phyloP scores from a whole-genome alignment of 2,329 filamentous ascomycete genomes.

The Trichophyton equinum region DNA sequence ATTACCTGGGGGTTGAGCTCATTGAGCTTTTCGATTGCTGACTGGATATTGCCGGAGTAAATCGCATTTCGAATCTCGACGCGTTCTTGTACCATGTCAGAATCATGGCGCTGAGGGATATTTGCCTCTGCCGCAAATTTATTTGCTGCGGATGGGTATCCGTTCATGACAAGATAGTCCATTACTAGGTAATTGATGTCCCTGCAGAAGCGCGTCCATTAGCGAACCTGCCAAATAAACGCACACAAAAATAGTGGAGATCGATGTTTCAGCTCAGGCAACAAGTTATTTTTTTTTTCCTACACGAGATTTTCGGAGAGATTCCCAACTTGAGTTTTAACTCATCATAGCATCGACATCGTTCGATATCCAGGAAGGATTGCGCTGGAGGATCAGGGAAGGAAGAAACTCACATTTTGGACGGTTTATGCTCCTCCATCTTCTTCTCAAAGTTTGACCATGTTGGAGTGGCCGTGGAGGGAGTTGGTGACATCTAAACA shows the following conservation, averaged over 20 bases:
- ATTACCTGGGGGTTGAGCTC: constrained; percentile 84
- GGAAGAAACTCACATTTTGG: constrained; percentile 65
- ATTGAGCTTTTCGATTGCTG: constrained; percentile 76
- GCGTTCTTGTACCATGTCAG: constrained; percentile 60
- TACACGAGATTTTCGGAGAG: constrained; percentile 93
- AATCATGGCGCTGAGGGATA: constrained; percentile 54
- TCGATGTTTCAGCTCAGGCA: constrained; percentile 44
- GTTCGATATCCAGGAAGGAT: constrained; percentile 6
- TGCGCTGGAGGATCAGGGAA: not conserved
- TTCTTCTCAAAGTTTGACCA: constrained; percentile 67
- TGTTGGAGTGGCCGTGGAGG: constrained; percentile 58
- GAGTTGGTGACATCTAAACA: constrained; percentile 52
- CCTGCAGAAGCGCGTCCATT: constrained; percentile 38
- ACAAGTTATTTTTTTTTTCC: constrained; percentile 70
- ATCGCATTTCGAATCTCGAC: constrained; percentile 78
- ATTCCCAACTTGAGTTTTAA: constrained; percentile 95
- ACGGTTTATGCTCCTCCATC: constrained; percentile 70
- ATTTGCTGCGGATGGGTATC: constrained; percentile 81
- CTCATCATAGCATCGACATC: constrained; percentile 55
- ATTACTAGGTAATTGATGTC: constrained; percentile 92
- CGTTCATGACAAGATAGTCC: constrained; percentile 93
- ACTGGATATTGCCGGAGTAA: constrained; percentile 70
- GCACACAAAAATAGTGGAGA: constrained; percentile 5
- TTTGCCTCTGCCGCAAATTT: constrained; percentile 94
- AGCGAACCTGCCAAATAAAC: constrained; percentile 16